Base-by-base conservation (phyloP, 1,139 yeast species). In the Blastobotrys proliferans region DNA sequence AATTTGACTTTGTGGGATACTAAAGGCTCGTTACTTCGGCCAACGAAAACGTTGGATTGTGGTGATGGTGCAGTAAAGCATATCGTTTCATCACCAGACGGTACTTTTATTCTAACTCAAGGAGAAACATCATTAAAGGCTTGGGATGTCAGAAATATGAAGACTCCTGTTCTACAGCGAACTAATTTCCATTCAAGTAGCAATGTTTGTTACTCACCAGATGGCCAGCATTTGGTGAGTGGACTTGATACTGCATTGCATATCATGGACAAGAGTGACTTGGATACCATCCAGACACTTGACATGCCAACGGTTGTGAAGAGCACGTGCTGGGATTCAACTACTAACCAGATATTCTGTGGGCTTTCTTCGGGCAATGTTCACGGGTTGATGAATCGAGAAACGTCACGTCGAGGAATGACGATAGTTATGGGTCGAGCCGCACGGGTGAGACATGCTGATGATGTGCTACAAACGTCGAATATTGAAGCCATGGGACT, bases 131-230 rank as follows among this genome's bases (percentile, higher is more conserved):
- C 58, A 1, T 48, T 67, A 13, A 64, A 64, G 41, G 48, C 66
- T 8, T 68, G 69, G 64, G 73, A 68, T 46, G 42, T 54, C 13
- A 53, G 72, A 31, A 60, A 62, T 32, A 51, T 63, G 25, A 54
- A 52, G 11, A 43, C 48, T 2, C 70, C 72, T 4, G 45, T 66
- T 11, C 51, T 67, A 20, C 59, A 53, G 27, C 49, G 62, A 13
- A 27, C 45, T 1, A 33, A 9, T 20, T 36, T 19, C 16, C 13
- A 20, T 21, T n/a, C 16, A n/a, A 22, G 16, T 29, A 16, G 10
- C 32, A 29, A 11, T 51, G 56, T 45, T 55, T 64, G 11, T 61
- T 27, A 9, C 30, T 27, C 37, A 8, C 17, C 66, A 2, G 52
- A 57, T 26, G 59, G 58, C 6, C 44, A 53, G 32, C 51, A 53